phyloP scores from a whole-genome alignment of 768 basidiomycete genomes.

The Suillus cothurnatus region DNA sequence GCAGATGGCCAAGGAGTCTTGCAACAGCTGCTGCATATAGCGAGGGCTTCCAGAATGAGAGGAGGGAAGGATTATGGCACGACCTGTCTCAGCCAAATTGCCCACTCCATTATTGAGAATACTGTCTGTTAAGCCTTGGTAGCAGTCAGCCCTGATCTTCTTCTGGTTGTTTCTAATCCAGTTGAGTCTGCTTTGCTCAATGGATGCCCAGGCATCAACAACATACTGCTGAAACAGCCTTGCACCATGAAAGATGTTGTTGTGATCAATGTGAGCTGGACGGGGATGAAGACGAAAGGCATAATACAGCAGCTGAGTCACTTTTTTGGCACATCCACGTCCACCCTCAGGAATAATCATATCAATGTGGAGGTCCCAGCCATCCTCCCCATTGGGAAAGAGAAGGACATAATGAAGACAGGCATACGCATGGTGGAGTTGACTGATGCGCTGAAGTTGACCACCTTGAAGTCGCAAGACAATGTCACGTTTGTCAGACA shows the following conservation, averaged over 20 bases:
- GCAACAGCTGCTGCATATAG: constrained; percentile 45
- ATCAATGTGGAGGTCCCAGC: constrained; percentile 36
- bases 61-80: constrained; percentile 41
- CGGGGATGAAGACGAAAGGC: too few species aligned
- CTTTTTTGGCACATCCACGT: constrained; percentile 10
- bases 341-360: constrained; percentile 2
- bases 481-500: too few species aligned
- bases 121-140: too few species aligned
- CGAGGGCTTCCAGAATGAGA: constrained; percentile 42
- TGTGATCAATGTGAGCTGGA: too few species aligned
- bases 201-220: too few species aligned
- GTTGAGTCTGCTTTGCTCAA: too few species aligned
- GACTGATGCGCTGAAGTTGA: constrained; percentile 31
- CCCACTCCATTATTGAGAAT: constrained; percentile 27
- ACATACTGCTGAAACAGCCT: too few species aligned
- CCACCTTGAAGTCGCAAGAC: constrained; percentile 27
- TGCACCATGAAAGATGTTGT: too few species aligned
- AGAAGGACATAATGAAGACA: constrained; percentile 47
- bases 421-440: constrained; percentile 38
- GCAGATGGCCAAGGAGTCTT: constrained; percentile 52
- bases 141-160: too few species aligned
- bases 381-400: constrained; percentile 41
- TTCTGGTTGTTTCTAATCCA: too few species aligned
- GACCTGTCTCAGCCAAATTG: constrained; percentile 35
- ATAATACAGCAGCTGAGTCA: constrained; percentile 34